Evolutionary conservation across 1,284 basidiomycete genomes (phyloP), one percentile per base, ranked within the genome.

Genomic region (Trichosporon ovoides): DNA sequence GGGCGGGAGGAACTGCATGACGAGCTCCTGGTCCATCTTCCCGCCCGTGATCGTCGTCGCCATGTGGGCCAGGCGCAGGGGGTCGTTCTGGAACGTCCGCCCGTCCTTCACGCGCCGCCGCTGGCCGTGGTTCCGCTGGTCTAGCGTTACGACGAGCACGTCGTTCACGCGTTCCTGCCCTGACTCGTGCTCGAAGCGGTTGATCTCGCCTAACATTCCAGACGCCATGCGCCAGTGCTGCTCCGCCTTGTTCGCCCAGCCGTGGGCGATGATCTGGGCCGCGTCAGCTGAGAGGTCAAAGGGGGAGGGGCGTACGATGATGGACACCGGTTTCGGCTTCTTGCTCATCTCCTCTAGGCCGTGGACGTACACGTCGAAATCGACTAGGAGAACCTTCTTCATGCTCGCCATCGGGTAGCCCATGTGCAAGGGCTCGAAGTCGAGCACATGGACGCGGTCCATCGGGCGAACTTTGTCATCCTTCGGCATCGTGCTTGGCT

Each of bases 1-100:
- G 0, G 85, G 71, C 0, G 87, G 84, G 2, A 95, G 79, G 67
- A 89, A 87, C 71, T 93, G 89, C 62, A 93, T 86, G 55, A 95
- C 71, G 75, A 87, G 86, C 0, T 86, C 86, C 7, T 91, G 83
- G 67, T 95, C 92, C 43, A 81, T 79, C 2, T 46, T 38, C 1
- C 54, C 51, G 36, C 58, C 58, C 28, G 54, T 38, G 36, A 53
- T 38, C 18, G 52, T 53, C 10, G 36, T 38, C 5, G 52, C 52
- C 52, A 53, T 53, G 38, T 38, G 37, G 28, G 37, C 38, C 14
- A 75, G 62, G 77, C 90, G 88, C 3, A 78, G 76, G n/a, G 82
- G 79, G 65, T 89, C 89, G 57, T 81, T 73, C 53, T 78, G 80
- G 82, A 85, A 89, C 3, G 77, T 80, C 24, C 81, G 68, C 67